These are phyloP conservation scores for Penicillium robsamsonii DNA, from an alignment of 495 filamentous ascomycete species.

Conservation along the genomic window DNA sequence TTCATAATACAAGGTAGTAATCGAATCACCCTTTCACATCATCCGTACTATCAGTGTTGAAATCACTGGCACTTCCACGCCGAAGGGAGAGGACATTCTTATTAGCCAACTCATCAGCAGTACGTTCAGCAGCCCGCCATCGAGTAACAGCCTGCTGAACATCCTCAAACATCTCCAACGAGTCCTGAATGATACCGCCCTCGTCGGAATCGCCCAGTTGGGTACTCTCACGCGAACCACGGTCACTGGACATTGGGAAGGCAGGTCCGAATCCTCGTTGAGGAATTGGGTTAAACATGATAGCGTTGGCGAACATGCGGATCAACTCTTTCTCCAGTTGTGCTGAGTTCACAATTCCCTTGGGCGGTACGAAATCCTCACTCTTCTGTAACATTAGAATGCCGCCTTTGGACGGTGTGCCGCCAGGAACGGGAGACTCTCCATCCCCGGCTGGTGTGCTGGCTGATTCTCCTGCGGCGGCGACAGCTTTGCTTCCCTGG, in stretches of 20 bases:
- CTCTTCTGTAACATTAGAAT: constrained; percentile 59
- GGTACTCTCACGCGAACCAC: constrained; percentile 43
- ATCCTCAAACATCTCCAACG: constrained; percentile 77
- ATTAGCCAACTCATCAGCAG: constrained; percentile 41
- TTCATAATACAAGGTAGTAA: constrained; percentile 24
- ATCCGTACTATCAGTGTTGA: constrained; percentile 43
- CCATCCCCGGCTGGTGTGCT: constrained; percentile 48
- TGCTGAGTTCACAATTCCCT: constrained; percentile 87
- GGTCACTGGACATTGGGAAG: constrained; percentile 47
- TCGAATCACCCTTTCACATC: constrained; percentile 37
- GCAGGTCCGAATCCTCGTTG: constrained; percentile 63
- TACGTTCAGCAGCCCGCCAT: constrained; percentile 60
- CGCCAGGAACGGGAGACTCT: constrained; percentile 39
- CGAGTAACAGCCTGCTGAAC: constrained; percentile 60
- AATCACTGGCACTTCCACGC: constrained; percentile 44
- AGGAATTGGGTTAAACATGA: constrained; percentile 91
- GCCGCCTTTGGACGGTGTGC: constrained; percentile 39
- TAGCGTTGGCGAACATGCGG: constrained; percentile 94
- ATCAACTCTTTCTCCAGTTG: constrained; percentile 96
- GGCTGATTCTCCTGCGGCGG: constrained; percentile 54
- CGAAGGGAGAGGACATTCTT: constrained; percentile 44
- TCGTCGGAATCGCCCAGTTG: constrained; percentile 60
- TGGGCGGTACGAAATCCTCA: constrained; percentile 77
- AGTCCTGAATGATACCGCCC: constrained; percentile 77
- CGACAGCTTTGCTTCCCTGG: constrained; percentile 72